Evolutionary conservation across 129 eudicot genomes (phyloP).

Genomic region (Artemisia tridentata): DNA sequence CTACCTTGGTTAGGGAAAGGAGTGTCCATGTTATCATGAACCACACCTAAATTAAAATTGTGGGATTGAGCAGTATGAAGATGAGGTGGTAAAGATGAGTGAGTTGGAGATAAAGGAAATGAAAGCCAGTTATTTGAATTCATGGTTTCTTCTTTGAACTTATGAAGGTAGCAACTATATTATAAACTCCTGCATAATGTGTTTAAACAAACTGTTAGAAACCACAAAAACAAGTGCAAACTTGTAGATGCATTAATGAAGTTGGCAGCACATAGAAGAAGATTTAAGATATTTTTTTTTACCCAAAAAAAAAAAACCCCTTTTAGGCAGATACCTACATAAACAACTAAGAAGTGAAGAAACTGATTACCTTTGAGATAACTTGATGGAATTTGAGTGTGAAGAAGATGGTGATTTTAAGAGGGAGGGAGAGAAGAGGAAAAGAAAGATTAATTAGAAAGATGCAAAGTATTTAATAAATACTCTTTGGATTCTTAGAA

Average conservation of each 20-base stretch:
- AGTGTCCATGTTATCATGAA: constrained; percentile 64
- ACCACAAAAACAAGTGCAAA: background rate
- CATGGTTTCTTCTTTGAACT: constrained; percentile 43
- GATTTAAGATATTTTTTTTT: no score
- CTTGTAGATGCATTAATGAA: background rate
- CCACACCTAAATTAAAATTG: constrained; percentile 78
- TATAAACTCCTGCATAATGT: constrained; percentile 44
- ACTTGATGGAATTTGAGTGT: constrained; percentile 22
- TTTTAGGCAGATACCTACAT: no score
- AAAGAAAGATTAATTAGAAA: constrained; percentile 33
- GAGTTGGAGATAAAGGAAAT: constrained; percentile 86
- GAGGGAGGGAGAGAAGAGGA: constrained; percentile 33
- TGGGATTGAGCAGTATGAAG: constrained; percentile 63
- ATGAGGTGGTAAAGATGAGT: constrained; percentile 61
- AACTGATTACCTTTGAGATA: constrained; percentile 6
- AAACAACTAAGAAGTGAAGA: background rate
- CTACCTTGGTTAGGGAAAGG: constrained; percentile 86
- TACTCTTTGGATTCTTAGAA: constrained; percentile 38
- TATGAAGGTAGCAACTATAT: constrained; percentile 7
- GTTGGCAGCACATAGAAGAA: background rate
- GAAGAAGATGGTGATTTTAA: constrained; percentile 24
- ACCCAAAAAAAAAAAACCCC: no score
- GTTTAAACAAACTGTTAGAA: constrained; percentile 18
- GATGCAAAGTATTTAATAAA: constrained; percentile 39
- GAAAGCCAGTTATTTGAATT: constrained; percentile 98